These are phyloP conservation scores for Selenicereus undatus DNA, from an alignment of 148 eudicot species.

Conservation along the genomic window DNA sequence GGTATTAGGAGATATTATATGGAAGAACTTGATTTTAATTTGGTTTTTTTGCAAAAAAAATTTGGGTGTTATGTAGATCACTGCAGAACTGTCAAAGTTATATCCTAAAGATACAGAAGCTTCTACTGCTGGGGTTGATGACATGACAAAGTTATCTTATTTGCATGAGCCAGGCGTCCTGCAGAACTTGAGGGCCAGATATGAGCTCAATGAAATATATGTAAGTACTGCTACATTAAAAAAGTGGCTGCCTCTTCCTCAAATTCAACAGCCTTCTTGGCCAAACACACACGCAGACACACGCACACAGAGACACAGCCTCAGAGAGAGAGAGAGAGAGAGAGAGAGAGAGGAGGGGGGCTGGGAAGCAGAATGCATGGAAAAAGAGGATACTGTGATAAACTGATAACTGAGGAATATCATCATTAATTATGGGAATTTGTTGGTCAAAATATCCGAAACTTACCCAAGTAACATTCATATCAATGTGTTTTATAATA, in stretches of 20 bases:
- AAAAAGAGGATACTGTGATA: too few species aligned
- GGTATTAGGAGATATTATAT: background rate
- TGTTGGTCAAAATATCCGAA: background rate
- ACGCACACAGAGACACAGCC: background rate
- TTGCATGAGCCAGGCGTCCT: constrained; percentile 98
- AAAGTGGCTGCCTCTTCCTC: background rate
- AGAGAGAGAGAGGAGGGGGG: too few species aligned
- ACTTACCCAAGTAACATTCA: constrained; percentile 9
- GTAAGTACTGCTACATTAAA: constrained; percentile 39
- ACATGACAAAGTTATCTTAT: constrained; percentile 94
- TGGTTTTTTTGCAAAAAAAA: background rate
- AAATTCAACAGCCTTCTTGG: background rate
- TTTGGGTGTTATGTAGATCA: constrained; percentile 46
- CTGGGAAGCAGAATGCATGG: too few species aligned
- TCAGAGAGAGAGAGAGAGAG: too few species aligned
- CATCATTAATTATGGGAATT: too few species aligned
- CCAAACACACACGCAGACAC: background rate
- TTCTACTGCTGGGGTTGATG: constrained; percentile 96
- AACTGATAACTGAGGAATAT: background rate
- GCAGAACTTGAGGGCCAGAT: constrained; percentile 78
- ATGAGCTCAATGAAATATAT: constrained; percentile 93
- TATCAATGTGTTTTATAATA: constrained; percentile 17
- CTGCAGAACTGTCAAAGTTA: constrained; percentile 62
- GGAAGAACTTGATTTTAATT: background rate
- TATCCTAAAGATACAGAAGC: constrained; percentile 95